Conservation (phyloP, 306 rosid species). For the Cicer pinnatifidum region DNA sequence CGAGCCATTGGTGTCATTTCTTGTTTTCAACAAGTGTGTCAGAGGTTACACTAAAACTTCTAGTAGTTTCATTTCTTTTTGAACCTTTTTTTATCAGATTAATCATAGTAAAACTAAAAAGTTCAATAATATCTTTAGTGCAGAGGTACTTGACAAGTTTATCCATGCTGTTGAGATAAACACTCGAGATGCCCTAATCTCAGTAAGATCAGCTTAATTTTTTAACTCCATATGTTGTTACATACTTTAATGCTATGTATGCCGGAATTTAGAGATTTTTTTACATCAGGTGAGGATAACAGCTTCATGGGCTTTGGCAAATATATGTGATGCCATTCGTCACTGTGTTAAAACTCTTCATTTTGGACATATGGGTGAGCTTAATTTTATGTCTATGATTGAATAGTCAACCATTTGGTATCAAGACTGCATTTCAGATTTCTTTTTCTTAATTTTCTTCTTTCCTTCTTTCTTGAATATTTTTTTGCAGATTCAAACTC, state of each 20-base stretch:
- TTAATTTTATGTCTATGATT: constrained; percentile 26
- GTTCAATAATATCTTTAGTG: constrained; percentile 59
- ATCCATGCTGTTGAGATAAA: constrained; percentile 82
- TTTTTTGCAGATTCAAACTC: constrained; percentile 54
- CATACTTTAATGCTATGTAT: constrained; percentile 9
- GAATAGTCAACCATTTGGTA: constrained; percentile 27
- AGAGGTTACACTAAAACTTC: constrained; percentile 66
- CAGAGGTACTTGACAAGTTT: constrained; percentile 80
- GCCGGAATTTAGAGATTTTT: constrained; percentile 35
- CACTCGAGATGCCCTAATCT: constrained; percentile 65
- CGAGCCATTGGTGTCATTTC: constrained; percentile 95
- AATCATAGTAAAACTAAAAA: constrained; percentile 32
- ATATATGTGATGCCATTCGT: constrained; percentile 80
- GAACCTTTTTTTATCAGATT: constrained; percentile 16
- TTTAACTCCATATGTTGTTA: background rate
- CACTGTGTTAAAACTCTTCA: constrained; percentile 56
- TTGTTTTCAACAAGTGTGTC: constrained; percentile 83
- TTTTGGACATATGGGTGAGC: constrained; percentile 61
- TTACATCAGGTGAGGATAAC: constrained; percentile 79
- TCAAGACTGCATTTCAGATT: background rate
- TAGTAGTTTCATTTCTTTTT: constrained; percentile 24
- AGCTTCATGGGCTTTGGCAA: constrained; percentile 98
- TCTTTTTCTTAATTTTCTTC: constrained; percentile 5
- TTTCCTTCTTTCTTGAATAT: constrained; percentile 19
- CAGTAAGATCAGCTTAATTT: constrained; percentile 54